Percentiles rank a stretch among this genome's conserved stretches.
These are phyloP conservation scores for Triticum turgidum DNA, from an alignment of 176 grass and related monocot genomes.

Conservation along the genomic window DNA sequence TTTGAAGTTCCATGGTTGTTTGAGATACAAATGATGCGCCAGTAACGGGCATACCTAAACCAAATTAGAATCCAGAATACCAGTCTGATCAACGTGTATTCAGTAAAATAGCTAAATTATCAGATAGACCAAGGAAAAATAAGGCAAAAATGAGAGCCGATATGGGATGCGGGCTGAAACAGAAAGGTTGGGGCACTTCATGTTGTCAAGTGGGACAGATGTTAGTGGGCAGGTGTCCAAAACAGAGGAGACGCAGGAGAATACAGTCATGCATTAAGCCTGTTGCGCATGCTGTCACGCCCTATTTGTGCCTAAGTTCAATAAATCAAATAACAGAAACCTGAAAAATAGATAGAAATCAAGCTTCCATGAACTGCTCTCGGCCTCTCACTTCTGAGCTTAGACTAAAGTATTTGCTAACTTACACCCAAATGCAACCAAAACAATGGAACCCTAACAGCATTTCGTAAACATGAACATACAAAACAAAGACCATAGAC, in stretches of 20 bases:
- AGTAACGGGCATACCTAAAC: not conserved
- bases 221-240: not conserved
- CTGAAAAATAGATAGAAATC: not conserved
- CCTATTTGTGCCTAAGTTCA: not conserved
- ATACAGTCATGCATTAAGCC: not conserved
- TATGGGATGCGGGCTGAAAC: not conserved
- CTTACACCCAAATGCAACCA: constrained; percentile 6
- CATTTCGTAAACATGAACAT: not conserved
- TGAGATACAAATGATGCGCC: not conserved
- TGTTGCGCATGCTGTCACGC: not conserved
- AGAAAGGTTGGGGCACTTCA: not conserved
- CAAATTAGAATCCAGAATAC: not conserved
- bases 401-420: not conserved
- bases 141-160: not conserved
- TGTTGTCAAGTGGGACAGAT: not conserved
- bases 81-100: not conserved
- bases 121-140: not conserved
- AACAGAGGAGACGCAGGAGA: not conserved
- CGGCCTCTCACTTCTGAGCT: not conserved
- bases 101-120: not conserved
- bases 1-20: not conserved
- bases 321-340: not conserved
- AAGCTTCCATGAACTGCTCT: not conserved
- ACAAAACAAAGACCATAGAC: not conserved
- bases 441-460: not conserved